A percentile compares a stretch with the other conserved stretches of the same genome.
phyloP scores from a whole-genome alignment of 1,284 basidiomycete species.

The Wallemia hederae region DNA sequence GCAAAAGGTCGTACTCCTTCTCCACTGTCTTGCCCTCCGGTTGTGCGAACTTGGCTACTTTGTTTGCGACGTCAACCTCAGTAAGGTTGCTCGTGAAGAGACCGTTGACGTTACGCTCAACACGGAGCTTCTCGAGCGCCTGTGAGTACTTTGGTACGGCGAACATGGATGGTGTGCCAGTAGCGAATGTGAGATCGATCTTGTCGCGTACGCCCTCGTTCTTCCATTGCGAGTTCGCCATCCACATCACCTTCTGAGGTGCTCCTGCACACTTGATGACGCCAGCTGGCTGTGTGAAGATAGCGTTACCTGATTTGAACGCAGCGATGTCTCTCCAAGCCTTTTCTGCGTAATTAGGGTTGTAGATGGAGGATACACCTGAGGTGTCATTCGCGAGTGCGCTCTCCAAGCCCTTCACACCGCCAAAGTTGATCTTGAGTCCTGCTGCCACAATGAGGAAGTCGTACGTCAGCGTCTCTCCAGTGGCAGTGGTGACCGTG shows the following conservation, averaged over 20 bases:
- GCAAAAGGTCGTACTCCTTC: conserved; percentile 53
- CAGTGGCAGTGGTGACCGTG: conserved; percentile 35
- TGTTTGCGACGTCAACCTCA: conserved; percentile 34
- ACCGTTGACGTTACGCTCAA: conserved; percentile 47
- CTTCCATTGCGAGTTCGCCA: conserved; percentile 30
- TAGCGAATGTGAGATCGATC: conserved; percentile 52
- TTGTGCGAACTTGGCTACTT: conserved; percentile 56
- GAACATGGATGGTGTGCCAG: conserved; percentile 82
- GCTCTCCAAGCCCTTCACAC: conserved; percentile 42
- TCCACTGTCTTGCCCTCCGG: conserved; percentile 33
- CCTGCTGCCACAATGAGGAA: conserved; percentile 67
- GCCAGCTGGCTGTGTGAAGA: conserved; percentile 91
- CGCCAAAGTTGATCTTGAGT: conserved; percentile 42
- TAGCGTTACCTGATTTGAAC: conserved; percentile 45
- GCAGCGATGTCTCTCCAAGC: conserved; percentile 49
- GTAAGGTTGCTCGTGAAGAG: conserved; percentile 61
- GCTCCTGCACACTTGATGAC: conserved; percentile 81
- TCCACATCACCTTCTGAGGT: conserved; percentile 78
- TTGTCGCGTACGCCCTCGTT: conserved; percentile 16
- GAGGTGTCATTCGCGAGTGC: conserved; percentile 46
- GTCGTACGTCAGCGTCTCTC: conserved; percentile 51
- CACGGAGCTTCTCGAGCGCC: conserved; percentile 44
- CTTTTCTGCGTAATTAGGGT: conserved; percentile 60
- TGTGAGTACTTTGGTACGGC: conserved; percentile 62
- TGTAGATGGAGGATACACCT: conserved; percentile 83